Evolutionary conservation across 345 rosid genomes (phyloP), one percentile per base, ranked within the genome.

Genomic region (Orychophragmus violaceus): DNA sequence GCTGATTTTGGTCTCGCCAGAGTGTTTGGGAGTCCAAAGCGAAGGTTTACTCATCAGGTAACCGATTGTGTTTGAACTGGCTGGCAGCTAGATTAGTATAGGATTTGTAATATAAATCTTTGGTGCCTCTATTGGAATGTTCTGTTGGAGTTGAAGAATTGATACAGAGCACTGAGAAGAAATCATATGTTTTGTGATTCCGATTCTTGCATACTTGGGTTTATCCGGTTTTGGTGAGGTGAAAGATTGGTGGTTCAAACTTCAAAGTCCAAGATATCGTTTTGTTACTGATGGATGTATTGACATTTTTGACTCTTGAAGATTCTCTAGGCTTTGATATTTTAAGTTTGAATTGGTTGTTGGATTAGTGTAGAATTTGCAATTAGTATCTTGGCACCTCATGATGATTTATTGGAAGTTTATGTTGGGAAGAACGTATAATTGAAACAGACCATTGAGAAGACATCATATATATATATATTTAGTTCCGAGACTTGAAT

Each of bases 1-100:
- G 85, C 81, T 59, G 87, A 83, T 81, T 83, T 83, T 66, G 87
- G 87, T 49, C 49, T 83, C 12, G 87, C 85, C 0, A 80, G 87
- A 18, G 55, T 83, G 52, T 83, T 81, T 61, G 87, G 87, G 41
- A 83, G 87, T 74, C 87, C 87, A 1, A 80, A 80, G 70, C 85
- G 87, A 27, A 81, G 79, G 69, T 83, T 83, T 55, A 83, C 87
- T 61, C 85, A 83, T 77, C 85, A 83, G 79, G 87, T 83, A 62
- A 13, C 9, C 4, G n/a, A n/a, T n/a, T n/a, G 10, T 49, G 13
- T 1, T 39, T 42, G 14, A 7, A 4, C 21, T 21, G 6, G n/a
- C n/a, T n/a, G n/a, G 7, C 23, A 14, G 50, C 11, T 44, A 30
- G 59, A 16, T 35, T 33, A 28, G 17, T 39, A 8, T 48, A 17